These are phyloP conservation scores for Cordyceps militaris DNA, from an alignment of 2,329 filamentous ascomycete species.

Conservation along the genomic window DNA sequence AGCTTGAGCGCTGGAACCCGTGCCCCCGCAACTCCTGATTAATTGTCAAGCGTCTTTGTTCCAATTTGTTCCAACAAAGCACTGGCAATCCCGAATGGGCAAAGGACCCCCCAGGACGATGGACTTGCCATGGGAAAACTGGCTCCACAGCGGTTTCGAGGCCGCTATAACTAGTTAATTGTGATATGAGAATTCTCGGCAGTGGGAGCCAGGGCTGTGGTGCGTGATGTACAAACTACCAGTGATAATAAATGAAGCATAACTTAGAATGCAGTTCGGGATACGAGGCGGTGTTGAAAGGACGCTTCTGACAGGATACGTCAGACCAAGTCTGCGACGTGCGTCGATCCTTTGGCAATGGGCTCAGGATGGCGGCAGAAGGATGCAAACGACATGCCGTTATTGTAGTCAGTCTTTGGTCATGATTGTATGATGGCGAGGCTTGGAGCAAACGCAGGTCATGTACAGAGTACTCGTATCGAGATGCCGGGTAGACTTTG, in stretches of 20 bases:
- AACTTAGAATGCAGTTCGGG: background rate
- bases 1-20: background rate
- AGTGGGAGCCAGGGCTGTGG: background rate
- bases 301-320: background rate
- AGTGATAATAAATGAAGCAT: background rate
- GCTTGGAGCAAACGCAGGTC: background rate
- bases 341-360: background rate
- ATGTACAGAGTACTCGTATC: background rate
- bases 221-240: background rate
- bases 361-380: background rate
- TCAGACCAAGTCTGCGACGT: constrained; percentile 6
- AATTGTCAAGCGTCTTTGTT: background rate
- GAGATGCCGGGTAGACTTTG: background rate
- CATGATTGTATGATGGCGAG: background rate
- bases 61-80: background rate
- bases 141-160: constrained; percentile 7
- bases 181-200: background rate
- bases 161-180: too few species aligned
- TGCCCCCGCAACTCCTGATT: constrained; percentile 1
- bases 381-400: background rate
- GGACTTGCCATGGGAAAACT: background rate
- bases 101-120: background rate
- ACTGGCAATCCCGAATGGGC: background rate
- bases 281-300: background rate
- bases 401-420: background rate